Base-by-base conservation (phyloP, 2,329 filamentous ascomycete genomes). In the Aspergillus eucalypticola region DNA sequence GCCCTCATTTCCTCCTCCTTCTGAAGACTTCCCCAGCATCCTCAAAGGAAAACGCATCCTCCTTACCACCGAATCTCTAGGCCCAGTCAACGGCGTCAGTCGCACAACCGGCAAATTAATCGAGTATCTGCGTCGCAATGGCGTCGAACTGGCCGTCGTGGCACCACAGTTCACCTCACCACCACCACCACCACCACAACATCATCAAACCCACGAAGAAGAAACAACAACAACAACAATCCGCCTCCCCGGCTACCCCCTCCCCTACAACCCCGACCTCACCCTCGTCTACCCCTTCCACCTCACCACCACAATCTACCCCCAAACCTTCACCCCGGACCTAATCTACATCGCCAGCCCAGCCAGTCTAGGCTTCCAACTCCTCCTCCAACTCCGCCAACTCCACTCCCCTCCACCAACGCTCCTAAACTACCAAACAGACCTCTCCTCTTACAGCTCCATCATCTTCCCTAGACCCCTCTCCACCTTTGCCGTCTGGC, bases 41-140 rank as follows among this genome's bases (percentile, higher is more conserved):
- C 79, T 90, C n/a, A 75, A 79, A 39, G 86, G 85, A 8, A 88
- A 86, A 72, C 83, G 83, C 63, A 81, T 90, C 62, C 75, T 90
- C 7, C 81, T 90, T 7, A 88, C 87, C 62, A 90, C 88, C 13
- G 88, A 90, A 71, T 90, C 87, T 0, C 88, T 90, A 60, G 88
- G 88, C 3, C 88, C 88, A 0, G 86, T 90, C 70, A 90, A 90
- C 69, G 88, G 88, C n/a, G 88, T 90, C 49, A 89, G 86, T 67
- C 82, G 87, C 62, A 90, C 88, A 4, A 90, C 88, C 0, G 78
- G 87, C 66, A 89, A 87, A 79, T 81, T 90, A 54, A 85, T 90
- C 56, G 84, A 86, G 70, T 88, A 90, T 65, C 78, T 90, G 19
- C 83, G 86, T 58, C 77, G 77, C n/a, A 78, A 90, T 65, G 88